Evolutionary conservation across 208 protist species (phyloP).

Genomic region (Leishmania tropica): DNA sequence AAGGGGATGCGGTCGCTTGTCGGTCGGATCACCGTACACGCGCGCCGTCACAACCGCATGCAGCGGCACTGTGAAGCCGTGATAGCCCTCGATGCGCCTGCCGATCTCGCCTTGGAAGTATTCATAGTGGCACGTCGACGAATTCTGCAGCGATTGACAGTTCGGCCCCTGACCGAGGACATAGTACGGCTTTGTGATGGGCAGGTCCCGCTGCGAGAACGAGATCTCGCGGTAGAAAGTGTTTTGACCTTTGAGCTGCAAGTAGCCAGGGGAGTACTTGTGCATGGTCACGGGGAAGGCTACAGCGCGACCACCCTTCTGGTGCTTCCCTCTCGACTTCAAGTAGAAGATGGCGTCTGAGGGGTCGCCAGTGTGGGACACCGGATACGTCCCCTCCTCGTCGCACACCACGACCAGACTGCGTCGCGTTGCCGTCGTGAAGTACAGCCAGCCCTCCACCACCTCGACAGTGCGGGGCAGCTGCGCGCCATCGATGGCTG

Average conservation of each 20-base stretch:
- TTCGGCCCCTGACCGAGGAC: conserved; percentile 69
- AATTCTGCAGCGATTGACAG: conserved; percentile 64
- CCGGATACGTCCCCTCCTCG: conserved; percentile 42
- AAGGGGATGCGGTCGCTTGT: conserved; percentile 75
- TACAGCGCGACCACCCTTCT: not conserved
- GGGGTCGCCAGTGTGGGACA: conserved; percentile 36
- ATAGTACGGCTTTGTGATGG: conserved; percentile 52
- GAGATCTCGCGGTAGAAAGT: conserved; percentile 57
- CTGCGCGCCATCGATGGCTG: conserved; percentile 75
- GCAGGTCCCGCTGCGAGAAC: conserved; percentile 61
- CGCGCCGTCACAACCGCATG: conserved; percentile 61
- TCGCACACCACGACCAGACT: conserved; percentile 59
- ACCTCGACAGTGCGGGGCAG: conserved; percentile 47
- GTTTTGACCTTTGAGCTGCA: conserved; percentile 27
- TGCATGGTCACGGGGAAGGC: conserved; percentile 50
- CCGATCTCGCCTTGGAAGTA: conserved; percentile 61
- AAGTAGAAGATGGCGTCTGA: conserved; percentile 66
- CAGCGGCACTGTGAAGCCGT: conserved; percentile 75
- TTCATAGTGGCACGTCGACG: conserved; percentile 66
- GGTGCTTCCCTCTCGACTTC: conserved; percentile 16
- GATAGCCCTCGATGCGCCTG: conserved; percentile 30
- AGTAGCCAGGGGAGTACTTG: conserved; percentile 52
- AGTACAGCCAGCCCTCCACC: conserved; percentile 64
- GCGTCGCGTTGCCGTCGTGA: conserved; percentile 78
- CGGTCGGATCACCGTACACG: conserved; percentile 74